A percentile compares a stretch with the other conserved stretches of the same genome.
Conservation (phyloP, 2,329 filamentous ascomycete genomes). For the Talaromyces sp. region DNA sequence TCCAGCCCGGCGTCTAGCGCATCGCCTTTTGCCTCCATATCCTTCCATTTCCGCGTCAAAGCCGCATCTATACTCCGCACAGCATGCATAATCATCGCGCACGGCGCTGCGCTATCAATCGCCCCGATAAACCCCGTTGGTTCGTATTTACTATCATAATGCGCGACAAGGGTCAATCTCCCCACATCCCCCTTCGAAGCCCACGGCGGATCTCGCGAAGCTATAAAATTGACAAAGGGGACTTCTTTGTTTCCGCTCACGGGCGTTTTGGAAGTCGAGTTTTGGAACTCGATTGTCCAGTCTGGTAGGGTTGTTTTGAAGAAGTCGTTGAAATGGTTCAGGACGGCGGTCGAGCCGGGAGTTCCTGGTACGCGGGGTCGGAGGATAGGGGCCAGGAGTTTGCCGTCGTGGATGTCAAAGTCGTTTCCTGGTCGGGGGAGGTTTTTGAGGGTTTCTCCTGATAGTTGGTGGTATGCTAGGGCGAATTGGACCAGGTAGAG, state of each 20-base stretch:
- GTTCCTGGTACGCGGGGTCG: slow-evolving; percentile 87
- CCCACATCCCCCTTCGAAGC: slow-evolving; percentile 70
- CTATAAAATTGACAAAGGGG: slow-evolving; percentile 83
- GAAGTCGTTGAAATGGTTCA: slow-evolving; percentile 81
- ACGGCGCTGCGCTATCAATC: slow-evolving; percentile 89
- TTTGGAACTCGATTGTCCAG: slow-evolving; percentile 82
- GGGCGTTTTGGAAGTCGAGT: slow-evolving; percentile 83
- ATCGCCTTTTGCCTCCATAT: slow-evolving; percentile 62
- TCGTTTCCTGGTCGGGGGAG: slow-evolving; percentile 71
- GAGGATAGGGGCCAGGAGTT: slow-evolving; percentile 81
- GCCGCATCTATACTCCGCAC: slow-evolving; percentile 77
- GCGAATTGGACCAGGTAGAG: slow-evolving; percentile 16
- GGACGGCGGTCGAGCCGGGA: slow-evolving; percentile 67
- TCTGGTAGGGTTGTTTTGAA: slow-evolving; percentile 70
- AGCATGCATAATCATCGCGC: slow-evolving; percentile 87
- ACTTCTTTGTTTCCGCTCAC: slow-evolving; percentile 67
- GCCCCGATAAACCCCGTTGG: slow-evolving; percentile 90
- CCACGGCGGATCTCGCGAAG: slow-evolving; percentile 86
- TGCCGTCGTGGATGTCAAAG: slow-evolving; percentile 74
- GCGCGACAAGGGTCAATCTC: slow-evolving; percentile 81
- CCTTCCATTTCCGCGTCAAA: slow-evolving; percentile 77
- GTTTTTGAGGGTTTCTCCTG: slow-evolving; percentile 68
- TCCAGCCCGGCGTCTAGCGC: slow-evolving; percentile 53
- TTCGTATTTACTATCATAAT: slow-evolving; percentile 82
- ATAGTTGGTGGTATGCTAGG: slow-evolving; percentile 61